A percentile compares a stretch with the other conserved stretches of the same genome.
Conservation (phyloP, 2,329 filamentous ascomycete species). For the Colletotrichum magnum region DNA sequence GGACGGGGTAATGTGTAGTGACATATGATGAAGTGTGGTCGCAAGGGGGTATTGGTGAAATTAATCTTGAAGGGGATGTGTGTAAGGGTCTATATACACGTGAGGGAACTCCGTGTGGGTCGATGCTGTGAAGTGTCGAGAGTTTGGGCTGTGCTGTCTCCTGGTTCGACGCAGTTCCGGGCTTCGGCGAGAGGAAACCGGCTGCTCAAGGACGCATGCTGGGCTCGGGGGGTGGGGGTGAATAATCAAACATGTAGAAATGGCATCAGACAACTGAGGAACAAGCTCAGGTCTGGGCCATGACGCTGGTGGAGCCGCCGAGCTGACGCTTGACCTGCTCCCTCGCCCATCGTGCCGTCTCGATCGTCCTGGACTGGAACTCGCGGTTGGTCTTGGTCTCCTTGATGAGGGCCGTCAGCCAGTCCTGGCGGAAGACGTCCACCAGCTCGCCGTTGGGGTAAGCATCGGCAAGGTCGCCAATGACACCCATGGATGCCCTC, state of each 20-base stretch:
- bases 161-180: slow-evolving; percentile 39
- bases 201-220: slow-evolving; percentile 39
- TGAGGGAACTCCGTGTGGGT: slow-evolving; percentile 33
- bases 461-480: slow-evolving; percentile 94
- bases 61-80: slow-evolving; percentile 40
- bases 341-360: slow-evolving; percentile 96
- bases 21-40: slow-evolving; percentile 36
- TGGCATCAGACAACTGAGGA: neutral
- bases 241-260: slow-evolving; percentile 40
- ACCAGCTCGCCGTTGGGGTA: slow-evolving; percentile 92
- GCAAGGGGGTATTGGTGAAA: slow-evolving; percentile 40
- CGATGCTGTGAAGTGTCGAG: slow-evolving; percentile 41
- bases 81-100: slow-evolving; percentile 42
- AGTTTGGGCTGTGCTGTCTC: slow-evolving; percentile 38
- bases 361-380: slow-evolving; percentile 86
- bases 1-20: slow-evolving; percentile 34
- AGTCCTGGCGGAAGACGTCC: slow-evolving; percentile 89
- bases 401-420: slow-evolving; percentile 90
- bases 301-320: slow-evolving; percentile 66
- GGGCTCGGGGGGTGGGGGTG: slow-evolving; percentile 27
- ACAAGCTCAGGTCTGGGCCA: slow-evolving; percentile 61
- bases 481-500: slow-evolving; percentile 95
- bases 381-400: slow-evolving; percentile 93
- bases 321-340: slow-evolving; percentile 97
- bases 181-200: slow-evolving; percentile 31